These are phyloP conservation scores for Rhododendron ferrugineum DNA, from an alignment of 148 eudicot species.

Conservation along the genomic window DNA sequence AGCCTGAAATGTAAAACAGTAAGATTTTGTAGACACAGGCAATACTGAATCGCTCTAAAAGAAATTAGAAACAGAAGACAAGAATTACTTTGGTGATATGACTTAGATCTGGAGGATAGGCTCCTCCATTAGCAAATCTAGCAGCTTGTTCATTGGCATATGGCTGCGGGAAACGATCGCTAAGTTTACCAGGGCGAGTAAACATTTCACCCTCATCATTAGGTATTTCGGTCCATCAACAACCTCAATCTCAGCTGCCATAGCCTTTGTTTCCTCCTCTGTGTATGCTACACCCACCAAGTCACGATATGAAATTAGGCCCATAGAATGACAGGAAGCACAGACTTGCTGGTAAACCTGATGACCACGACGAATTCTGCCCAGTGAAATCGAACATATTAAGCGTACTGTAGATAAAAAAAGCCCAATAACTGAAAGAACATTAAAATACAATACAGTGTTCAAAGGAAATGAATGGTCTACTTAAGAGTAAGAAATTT, in stretches of 20 bases:
- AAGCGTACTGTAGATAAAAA: background rate
- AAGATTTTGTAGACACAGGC: background rate
- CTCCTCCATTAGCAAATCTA: slow-evolving; percentile 99
- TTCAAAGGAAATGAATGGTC: background rate
- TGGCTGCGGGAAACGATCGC: slow-evolving; percentile 88
- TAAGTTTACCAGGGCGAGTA: slow-evolving; percentile 90
- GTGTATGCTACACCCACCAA: slow-evolving; percentile 99
- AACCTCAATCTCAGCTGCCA: slow-evolving; percentile 98
- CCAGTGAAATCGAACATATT: background rate
- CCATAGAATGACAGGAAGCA: slow-evolving; percentile 93
- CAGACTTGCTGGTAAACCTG: slow-evolving; percentile 90
- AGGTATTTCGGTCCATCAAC: slow-evolving; percentile 58
- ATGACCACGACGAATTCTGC: slow-evolving; percentile 90
- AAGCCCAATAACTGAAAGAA: background rate
- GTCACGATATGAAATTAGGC: slow-evolving; percentile 81
- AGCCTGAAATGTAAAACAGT: slow-evolving; percentile 49
- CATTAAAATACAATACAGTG: background rate
- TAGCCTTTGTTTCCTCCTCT: slow-evolving; percentile 89
- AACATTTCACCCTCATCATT: slow-evolving; percentile 99
- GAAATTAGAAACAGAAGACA: background rate
- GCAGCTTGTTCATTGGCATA: slow-evolving; percentile 90
- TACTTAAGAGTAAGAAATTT: background rate
- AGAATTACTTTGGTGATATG: slow-evolving; percentile 73
- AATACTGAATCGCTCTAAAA: background rate
- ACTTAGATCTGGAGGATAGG: slow-evolving; percentile 97